Evolutionary conservation across 345 rosid genomes (phyloP).

Genomic region (Citropsis articulata): DNA sequence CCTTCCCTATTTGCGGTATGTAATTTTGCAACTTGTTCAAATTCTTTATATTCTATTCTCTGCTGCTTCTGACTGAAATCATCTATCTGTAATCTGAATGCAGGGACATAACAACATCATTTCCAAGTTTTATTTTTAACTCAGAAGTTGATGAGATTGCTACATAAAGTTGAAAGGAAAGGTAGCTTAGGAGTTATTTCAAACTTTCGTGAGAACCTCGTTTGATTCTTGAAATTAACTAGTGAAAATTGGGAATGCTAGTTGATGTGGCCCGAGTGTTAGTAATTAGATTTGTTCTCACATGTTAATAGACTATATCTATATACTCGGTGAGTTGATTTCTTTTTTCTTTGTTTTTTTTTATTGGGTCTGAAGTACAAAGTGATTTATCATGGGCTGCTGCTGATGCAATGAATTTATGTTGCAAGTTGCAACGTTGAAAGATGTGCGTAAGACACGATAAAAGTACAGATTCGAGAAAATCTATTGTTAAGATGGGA

Average conservation of each 20-base stretch:
- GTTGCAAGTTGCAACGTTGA: neutral
- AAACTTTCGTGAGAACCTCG: neutral
- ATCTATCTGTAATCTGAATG: slow-evolving; percentile 1
- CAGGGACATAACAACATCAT: slow-evolving; percentile 96
- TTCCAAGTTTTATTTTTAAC: slow-evolving; percentile 92
- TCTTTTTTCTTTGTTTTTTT: neutral
- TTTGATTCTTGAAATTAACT: slow-evolving; percentile 1
- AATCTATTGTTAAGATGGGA: neutral
- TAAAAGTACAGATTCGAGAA: neutral
- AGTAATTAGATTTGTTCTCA: neutral
- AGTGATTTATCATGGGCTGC: neutral
- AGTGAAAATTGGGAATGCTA: neutral
- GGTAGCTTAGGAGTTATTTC: slow-evolving; percentile 5
- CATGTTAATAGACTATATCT: neutral
- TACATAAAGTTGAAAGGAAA: slow-evolving; percentile 28
- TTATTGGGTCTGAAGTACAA: neutral
- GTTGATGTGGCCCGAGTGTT: neutral
- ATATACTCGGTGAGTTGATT: neutral
- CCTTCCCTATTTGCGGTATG: slow-evolving; percentile 86
- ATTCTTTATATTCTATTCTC: neutral
- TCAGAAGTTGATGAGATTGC: slow-evolving; percentile 94
- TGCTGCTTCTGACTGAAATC: neutral
- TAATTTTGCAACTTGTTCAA: neutral
- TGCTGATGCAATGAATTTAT: neutral
- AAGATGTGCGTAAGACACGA: neutral